phyloP scores from a whole-genome alignment of 2,329 filamentous ascomycete genomes.

The Epichloe sibirici region DNA sequence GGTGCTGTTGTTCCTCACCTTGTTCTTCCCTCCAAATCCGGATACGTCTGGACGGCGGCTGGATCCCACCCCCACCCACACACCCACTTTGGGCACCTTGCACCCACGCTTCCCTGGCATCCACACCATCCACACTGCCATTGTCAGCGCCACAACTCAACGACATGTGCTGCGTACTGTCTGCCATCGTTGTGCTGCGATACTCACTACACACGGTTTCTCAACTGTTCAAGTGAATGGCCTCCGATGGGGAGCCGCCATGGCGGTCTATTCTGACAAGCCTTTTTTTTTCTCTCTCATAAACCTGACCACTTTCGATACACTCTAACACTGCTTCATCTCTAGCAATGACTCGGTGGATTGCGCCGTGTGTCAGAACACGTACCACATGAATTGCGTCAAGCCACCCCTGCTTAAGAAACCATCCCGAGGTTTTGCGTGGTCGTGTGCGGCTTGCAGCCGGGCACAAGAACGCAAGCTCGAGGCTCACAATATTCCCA shows the following conservation, averaged over 20 bases:
- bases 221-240: not conserved
- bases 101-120: conserved; percentile 10
- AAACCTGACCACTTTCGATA: no score
- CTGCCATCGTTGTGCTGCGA: not conserved
- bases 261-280: not conserved
- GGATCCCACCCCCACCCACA: conserved; percentile 1
- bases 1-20: conserved; percentile 5
- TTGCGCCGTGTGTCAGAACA: conserved; percentile 87
- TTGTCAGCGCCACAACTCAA: conserved; percentile 3
- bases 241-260: not conserved
- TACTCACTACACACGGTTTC: not conserved
- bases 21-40: not conserved
- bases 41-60: conserved; percentile 5
- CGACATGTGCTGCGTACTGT: conserved; percentile 2
- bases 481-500: conserved; percentile 78
- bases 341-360: conserved; percentile 84
- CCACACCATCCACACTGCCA: conserved; percentile 6
- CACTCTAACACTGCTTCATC: not conserved
- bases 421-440: conserved; percentile 91
- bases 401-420: conserved; percentile 87
- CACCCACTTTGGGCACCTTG: conserved; percentile 6
- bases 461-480: conserved; percentile 88
- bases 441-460: conserved; percentile 94
- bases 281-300: not conserved
- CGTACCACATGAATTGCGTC: conserved; percentile 98